Base-by-base conservation (phyloP, 164 flowering plant genomes). In the Berberis vulgaris region DNA sequence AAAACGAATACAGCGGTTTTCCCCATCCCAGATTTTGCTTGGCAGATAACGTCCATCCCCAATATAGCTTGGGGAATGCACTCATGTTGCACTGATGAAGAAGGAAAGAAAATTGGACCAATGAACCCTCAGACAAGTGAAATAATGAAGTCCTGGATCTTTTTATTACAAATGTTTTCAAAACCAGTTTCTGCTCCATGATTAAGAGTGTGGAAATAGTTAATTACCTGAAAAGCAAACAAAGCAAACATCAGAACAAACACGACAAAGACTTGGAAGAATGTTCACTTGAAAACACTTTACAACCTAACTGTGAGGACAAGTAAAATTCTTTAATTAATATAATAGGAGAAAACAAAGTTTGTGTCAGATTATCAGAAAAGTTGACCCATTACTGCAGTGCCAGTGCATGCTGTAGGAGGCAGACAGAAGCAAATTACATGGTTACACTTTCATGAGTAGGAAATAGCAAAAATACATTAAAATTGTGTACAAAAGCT, bases 21-120 rank as follows among this genome's bases (percentile, higher is more conserved):
- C 6, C 98, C 98, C 98, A 94, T 94, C 45, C 98, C 98, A 42
- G 98, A 94, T 63, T 94, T 94, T 0, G 98, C 98, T 86, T 94
- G 98, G 65, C 98, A 94, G 54, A 94, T 88, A 53, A 93, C 98
- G 82, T 93, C 97, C 98, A 93, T 93, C 58, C 98, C 98, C 75
- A 93, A 68, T 41, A 90, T 93, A 41, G 98, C 98, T 82, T 93
- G 98, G 56, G 98, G 98, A 53, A 93, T 93, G 73, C 98, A 93
- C 60, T 93, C 98, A 67, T 93, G 97, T 93, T 93, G 98, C 79
- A 93, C 98, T 93, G 86, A 73, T 77, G 89, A 83, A 83, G 80
- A 75, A 77, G 76, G 79, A 83, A 89, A 85, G 66, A 85, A 85
- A 84, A 86, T 80, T 47, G 86, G 68, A 67, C 67, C 70, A 74